Percentiles rank a stretch among this genome's conserved stretches.
Conservation (phyloP, 2,329 filamentous ascomycete genomes). For the Penicillium sp. region DNA sequence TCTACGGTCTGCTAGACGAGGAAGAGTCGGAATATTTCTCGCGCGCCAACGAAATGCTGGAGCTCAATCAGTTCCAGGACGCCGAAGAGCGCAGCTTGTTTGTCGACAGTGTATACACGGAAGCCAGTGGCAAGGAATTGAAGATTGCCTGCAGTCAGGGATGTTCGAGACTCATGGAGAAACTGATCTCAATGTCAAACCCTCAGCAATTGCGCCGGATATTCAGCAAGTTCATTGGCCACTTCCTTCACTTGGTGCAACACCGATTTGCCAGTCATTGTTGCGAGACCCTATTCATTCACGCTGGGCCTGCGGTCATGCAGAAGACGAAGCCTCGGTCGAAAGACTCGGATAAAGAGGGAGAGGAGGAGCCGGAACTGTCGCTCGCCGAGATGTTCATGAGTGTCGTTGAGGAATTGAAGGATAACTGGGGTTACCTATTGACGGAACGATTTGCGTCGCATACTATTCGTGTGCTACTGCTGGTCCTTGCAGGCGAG, state of each 20-base stretch:
- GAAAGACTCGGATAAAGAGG: slow-evolving; percentile 44
- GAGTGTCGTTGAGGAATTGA: slow-evolving; percentile 78
- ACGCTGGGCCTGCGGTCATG: slow-evolving; percentile 73
- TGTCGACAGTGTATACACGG: slow-evolving; percentile 76
- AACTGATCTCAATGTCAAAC: slow-evolving; percentile 77
- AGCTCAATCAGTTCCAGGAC: slow-evolving; percentile 79
- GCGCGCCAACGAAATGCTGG: slow-evolving; percentile 81
- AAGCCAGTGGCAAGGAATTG: slow-evolving; percentile 87
- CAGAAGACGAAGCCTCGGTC: slow-evolving; percentile 59
- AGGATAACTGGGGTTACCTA: slow-evolving; percentile 75
- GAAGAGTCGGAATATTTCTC: slow-evolving; percentile 96
- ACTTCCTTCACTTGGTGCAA: slow-evolving; percentile 85
- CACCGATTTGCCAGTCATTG: slow-evolving; percentile 97
- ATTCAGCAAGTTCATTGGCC: slow-evolving; percentile 78
- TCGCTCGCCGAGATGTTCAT: slow-evolving; percentile 85
- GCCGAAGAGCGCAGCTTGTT: slow-evolving; percentile 68
- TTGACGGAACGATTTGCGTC: slow-evolving; percentile 88
- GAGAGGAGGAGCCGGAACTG: slow-evolving; percentile 47
- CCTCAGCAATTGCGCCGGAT: slow-evolving; percentile 77
- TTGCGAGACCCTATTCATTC: slow-evolving; percentile 86
- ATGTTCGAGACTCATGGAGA: slow-evolving; percentile 88
- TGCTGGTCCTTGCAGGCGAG: slow-evolving; percentile 80
- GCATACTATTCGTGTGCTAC: slow-evolving; percentile 78
- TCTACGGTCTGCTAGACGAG: slow-evolving; percentile 89
- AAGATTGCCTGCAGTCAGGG: slow-evolving; percentile 96